Conservation (phyloP, 75 land plant species). For the Gnetum montanum region DNA sequence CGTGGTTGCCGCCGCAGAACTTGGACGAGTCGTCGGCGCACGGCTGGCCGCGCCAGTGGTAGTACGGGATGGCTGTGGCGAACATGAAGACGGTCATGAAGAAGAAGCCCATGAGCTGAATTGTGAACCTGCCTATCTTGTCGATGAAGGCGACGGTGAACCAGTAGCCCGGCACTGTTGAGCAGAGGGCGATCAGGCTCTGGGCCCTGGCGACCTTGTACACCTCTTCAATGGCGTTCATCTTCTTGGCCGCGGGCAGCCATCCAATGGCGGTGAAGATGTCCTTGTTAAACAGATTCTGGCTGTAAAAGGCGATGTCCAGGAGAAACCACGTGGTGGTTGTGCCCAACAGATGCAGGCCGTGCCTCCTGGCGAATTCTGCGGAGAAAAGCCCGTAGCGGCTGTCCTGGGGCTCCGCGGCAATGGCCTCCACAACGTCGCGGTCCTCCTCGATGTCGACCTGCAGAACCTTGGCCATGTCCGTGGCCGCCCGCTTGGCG, state of each 20-base stretch:
- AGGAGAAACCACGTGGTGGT: slow-evolving; percentile 24
- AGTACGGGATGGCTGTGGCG: slow-evolving; percentile 25
- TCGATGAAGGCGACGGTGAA: slow-evolving; percentile 41
- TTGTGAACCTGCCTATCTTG: slow-evolving; percentile 24
- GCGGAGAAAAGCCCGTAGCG: slow-evolving; percentile 18
- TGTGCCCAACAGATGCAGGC: slow-evolving; percentile 22
- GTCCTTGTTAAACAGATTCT: slow-evolving; percentile 37
- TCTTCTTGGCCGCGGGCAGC: slow-evolving; percentile 22
- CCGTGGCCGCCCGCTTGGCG: slow-evolving; percentile 19
- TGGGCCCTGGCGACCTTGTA: slow-evolving; percentile 34
- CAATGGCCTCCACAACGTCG: neutral
- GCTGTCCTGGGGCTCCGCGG: neutral
- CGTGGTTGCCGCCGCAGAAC: slow-evolving; percentile 16
- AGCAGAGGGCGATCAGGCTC: slow-evolving; percentile 39
- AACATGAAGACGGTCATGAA: slow-evolving; percentile 53
- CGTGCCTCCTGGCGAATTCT: slow-evolving; percentile 17
- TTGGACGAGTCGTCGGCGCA: slow-evolving; percentile 17
- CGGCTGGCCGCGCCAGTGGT: slow-evolving; percentile 15
- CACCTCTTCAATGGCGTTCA: slow-evolving; percentile 39
- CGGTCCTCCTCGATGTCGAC: slow-evolving; percentile 7
- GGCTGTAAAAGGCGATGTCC: slow-evolving; percentile 18
- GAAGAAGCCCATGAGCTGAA: slow-evolving; percentile 40
- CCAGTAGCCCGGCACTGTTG: slow-evolving; percentile 57
- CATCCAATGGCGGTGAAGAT: slow-evolving; percentile 38
- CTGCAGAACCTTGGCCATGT: slow-evolving; percentile 21